A percentile compares a stretch with the other conserved stretches of the same genome.
phyloP scores from a whole-genome alignment of 192 early-diverging fungal species.

The Pilaira anomala region DNA sequence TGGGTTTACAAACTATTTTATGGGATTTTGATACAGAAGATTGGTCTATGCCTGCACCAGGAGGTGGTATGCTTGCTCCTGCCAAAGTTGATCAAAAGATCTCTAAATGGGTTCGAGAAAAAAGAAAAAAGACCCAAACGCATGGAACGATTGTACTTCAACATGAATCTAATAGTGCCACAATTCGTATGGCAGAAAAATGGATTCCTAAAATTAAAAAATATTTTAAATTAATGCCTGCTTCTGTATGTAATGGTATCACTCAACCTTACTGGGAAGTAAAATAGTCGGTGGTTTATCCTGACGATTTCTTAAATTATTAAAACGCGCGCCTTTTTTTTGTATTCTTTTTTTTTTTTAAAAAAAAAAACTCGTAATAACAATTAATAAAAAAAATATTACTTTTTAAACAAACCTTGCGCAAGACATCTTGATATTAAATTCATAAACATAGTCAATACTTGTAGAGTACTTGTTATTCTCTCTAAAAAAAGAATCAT shows the following conservation, averaged over 20 bases:
- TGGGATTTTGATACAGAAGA: conserved; percentile 35
- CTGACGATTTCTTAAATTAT: no score
- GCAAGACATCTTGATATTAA: no score
- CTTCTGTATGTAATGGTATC: conserved; percentile 34
- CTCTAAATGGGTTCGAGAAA: conserved; percentile 25
- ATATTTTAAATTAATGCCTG: conserved; percentile 33
- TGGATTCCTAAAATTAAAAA: conserved; percentile 41
- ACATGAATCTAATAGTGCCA: conserved; percentile 42
- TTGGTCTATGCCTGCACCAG: conserved; percentile 39
- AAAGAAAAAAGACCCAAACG: conserved; percentile 23
- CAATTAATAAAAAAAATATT: no score
- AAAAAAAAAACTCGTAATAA: no score
- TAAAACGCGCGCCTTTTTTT: no score
- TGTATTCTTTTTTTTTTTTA: no score
- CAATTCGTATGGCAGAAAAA: conserved; percentile 38
- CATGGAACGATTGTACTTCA: conserved; percentile 34
- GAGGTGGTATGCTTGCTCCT: conserved; percentile 29
- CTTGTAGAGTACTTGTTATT: no score
- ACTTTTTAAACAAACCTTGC: no score
- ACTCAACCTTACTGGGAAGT: conserved; percentile 43
- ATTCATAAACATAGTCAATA: no score
- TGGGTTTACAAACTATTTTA: conserved; percentile 18
- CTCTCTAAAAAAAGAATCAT: no score
- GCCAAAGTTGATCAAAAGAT: conserved; percentile 29
- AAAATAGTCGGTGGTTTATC: not conserved